These are phyloP conservation scores for Chrysanthemum lavandulifolium DNA, from an alignment of 129 eudicot genomes.

Conservation along the genomic window DNA sequence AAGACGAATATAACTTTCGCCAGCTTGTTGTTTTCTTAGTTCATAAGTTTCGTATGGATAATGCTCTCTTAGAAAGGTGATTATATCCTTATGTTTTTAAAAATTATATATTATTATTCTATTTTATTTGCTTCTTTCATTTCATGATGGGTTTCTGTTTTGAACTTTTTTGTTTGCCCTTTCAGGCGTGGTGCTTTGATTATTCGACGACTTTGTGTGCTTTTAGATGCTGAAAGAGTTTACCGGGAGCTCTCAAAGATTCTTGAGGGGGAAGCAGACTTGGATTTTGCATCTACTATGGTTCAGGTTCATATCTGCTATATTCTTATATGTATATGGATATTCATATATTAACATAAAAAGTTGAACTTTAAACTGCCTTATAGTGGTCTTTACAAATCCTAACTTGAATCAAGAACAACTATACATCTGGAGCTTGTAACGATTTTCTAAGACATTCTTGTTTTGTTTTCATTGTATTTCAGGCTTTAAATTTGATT, in stretches of 20 bases:
- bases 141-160: conserved; percentile 6
- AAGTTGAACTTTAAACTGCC: conserved; percentile 4
- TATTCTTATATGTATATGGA: background rate
- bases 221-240: conserved; percentile 88
- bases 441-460: background rate
- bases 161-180: conserved; percentile 5
- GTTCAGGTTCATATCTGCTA: conserved; percentile 61
- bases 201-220: conserved; percentile 87
- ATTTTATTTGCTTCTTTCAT: background rate
- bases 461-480: conserved; percentile 18
- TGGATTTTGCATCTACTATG: conserved; percentile 91
- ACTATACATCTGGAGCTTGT: conserved; percentile 12
- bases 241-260: conserved; percentile 79
- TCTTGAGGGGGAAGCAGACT: conserved; percentile 84
- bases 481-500: conserved; percentile 88
- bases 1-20: conserved; percentile 68
- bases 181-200: conserved; percentile 91
- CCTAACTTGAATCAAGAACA: conserved; percentile 15
- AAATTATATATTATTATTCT: background rate
- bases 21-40: conserved; percentile 80
- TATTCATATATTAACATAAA: background rate
- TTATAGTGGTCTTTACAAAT: too few species aligned
- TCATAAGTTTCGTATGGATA: conserved; percentile 64
- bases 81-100: conserved; percentile 3
- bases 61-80: conserved; percentile 85